Evolutionary conservation across 2,329 filamentous ascomycete species (phyloP), one percentile per base, ranked within the genome.

Genomic region (Davidsoniella virescens): DNA sequence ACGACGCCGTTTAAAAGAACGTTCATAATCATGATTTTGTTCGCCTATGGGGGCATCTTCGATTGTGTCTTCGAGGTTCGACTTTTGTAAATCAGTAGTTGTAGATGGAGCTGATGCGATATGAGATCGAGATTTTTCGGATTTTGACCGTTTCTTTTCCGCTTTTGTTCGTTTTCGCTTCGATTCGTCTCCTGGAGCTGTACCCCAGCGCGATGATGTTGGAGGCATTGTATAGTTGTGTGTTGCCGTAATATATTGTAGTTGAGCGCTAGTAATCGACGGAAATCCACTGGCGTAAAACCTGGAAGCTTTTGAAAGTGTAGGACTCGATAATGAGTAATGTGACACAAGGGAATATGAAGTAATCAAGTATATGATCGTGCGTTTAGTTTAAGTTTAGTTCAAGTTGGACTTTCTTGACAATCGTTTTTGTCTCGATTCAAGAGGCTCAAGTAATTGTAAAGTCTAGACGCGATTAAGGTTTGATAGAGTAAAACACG

Each of bases 111-210:
- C 29, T 9, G 2, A 93, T 61, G 88, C 83, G 25, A 80, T 82
- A 64, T 92, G 95, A 47, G 78, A 68, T 46, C 84, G 80, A 65
- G 84, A 87, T 72, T 92, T 94, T 59, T 87, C 83, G 65, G 94
- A 87, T 66, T 90, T 95, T 62, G 92, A 85, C 55, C 72, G 75
- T 65, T 83, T 90, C 33, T 49, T 52, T 18, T 44, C 46, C 4
- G 45, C 45, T 36, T 52, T 52, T 17, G 42, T 46, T 33, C 37
- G 39, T 36, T 49, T 52, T 16, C 39, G 72, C 60, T 80, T 78
- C 17, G 80, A 79, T 53, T 85, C 80, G 40, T 95, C 87, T 57
- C 87, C 85, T 58, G 85, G 84, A 43, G 83, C 79, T 60, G 87
- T 77, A 56, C 84, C 86, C 92, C 92, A 98, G 65, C 90, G 80